These are phyloP conservation scores for Diversispora eburnea DNA, from an alignment of 192 early-diverging fungal genomes.

Conservation along the genomic window DNA sequence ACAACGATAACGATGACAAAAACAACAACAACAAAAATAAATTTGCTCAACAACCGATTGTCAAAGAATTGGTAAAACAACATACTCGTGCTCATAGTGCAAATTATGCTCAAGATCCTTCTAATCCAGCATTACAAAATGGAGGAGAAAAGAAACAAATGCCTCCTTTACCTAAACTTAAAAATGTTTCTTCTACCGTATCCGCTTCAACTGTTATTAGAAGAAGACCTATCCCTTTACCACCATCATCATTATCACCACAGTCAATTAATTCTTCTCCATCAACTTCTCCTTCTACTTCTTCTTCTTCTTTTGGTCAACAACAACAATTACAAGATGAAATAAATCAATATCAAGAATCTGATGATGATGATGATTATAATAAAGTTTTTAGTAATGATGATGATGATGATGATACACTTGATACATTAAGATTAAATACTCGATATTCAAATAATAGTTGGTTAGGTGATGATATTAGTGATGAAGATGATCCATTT, in stretches of 20 bases:
- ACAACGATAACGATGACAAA: too few relatives aligned
- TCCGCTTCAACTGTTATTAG: background rate
- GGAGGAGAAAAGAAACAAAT: background rate
- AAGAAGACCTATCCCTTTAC: background rate
- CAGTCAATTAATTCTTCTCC: background rate
- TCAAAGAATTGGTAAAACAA: background rate
- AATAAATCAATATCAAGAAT: conserved; percentile 22
- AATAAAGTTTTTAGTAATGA: conserved; percentile 21
- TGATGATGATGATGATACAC: conserved; percentile 23
- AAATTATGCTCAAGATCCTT: background rate
- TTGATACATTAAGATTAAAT: conserved; percentile 36
- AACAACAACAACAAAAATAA: background rate
- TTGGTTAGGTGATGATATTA: conserved; percentile 43
- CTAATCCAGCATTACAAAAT: background rate
- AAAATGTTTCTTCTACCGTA: background rate
- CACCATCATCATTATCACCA: background rate
- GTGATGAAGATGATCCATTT: conserved; percentile 52
- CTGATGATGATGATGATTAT: conserved; percentile 21
- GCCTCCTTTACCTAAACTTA: background rate
- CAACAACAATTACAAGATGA: background rate
- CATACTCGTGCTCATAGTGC: background rate
- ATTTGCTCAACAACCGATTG: background rate
- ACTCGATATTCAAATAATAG: conserved; percentile 41
- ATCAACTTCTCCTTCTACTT: background rate
- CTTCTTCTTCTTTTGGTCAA: background rate